A percentile compares a stretch with the other conserved stretches of the same genome.
Conservation (phyloP, 768 basidiomycete species). For the Xerocomellus chrysenteron region DNA sequence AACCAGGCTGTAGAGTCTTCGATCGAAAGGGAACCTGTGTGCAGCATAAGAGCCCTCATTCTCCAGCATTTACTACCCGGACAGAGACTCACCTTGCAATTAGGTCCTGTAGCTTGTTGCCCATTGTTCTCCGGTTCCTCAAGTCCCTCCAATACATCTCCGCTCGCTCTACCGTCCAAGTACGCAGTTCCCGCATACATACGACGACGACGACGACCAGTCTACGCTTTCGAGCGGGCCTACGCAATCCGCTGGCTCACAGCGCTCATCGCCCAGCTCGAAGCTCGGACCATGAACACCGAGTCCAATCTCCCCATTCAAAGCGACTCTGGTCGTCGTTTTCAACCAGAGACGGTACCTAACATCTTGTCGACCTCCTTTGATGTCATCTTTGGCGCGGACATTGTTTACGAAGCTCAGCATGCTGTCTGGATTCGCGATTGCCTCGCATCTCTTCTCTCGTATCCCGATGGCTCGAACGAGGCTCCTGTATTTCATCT, state of each 20-base stretch:
- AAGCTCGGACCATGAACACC: background rate
- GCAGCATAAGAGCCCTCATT: too few relatives aligned
- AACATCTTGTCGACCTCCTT: constrained; percentile 37
- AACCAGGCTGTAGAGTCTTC: too few relatives aligned
- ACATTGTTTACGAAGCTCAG: constrained; percentile 51
- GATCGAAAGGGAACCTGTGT: too few relatives aligned
- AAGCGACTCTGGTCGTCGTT: constrained; percentile 39
- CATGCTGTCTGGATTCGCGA: constrained; percentile 49
- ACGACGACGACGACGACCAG: constrained; percentile 31
- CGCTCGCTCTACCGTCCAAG: constrained; percentile 55
- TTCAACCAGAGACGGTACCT: constrained; percentile 9
- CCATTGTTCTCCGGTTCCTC: too few relatives aligned
- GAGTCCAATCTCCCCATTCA: background rate
- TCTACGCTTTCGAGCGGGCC: constrained; percentile 68
- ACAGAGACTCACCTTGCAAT: too few relatives aligned
- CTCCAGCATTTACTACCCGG: too few relatives aligned
- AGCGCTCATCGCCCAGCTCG: constrained; percentile 49
- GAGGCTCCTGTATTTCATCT: constrained; percentile 55
- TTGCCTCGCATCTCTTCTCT: constrained; percentile 41
- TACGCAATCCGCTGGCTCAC: constrained; percentile 77
- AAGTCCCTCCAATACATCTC: constrained; percentile 50
- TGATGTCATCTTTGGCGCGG: constrained; percentile 53
- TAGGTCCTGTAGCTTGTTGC: too few relatives aligned
- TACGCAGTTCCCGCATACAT: constrained; percentile 55
- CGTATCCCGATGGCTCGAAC: constrained; percentile 14